Base-by-base conservation (phyloP, 179 eudicot species). In the Amaranthus tricolor region DNA sequence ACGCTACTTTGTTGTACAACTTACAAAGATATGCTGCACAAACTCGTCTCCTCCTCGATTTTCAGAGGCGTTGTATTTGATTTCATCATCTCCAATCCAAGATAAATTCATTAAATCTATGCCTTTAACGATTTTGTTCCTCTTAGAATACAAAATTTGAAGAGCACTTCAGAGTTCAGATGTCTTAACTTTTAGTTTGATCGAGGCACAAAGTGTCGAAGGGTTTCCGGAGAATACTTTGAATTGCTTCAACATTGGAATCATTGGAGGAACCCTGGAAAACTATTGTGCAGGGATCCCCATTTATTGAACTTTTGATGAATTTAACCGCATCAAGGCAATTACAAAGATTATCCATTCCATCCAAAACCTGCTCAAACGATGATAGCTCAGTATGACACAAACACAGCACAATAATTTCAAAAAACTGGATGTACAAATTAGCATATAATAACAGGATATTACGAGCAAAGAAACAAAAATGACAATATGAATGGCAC, bases 301-400 rank as follows among this genome's bases (percentile, higher is more conserved):
- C 82, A 12, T 85, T 69, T 13, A 94, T 85, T 31, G 74, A 85
- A 71, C 77, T 84, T 82, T 79, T 86, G 49, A 89, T 83, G 66
- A 80, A 60, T 75, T 85, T 87, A 45, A 90, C 80, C 31, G 44
- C 61, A 58, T 87, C 81, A 24, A 74, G 70, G 76, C 77, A 76
- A 55, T 80, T 56, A 24, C 78, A 13, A 12, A 82, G 58, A 55
- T 76, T 60, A 71, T 90, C 89, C 73, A 83, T 71, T 71, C 85
- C 97, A 82, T 94, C 97, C 80, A 92, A 83, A 79, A 90, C 93
- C 98, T 94, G 85, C 12, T 62, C 31, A 71, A 79, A 73, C 61
- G 58, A 60, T 57, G 71, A 48, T 12, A 63, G 51, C 20, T 56
- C 55, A 63, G 48, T 52, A 61, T 57, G 50, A 66, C n/a, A 62